Evolutionary conservation across 495 filamentous ascomycete genomes (phyloP), one percentile per base, ranked within the genome.

Genomic region (Sphaerosporella brunnea): DNA sequence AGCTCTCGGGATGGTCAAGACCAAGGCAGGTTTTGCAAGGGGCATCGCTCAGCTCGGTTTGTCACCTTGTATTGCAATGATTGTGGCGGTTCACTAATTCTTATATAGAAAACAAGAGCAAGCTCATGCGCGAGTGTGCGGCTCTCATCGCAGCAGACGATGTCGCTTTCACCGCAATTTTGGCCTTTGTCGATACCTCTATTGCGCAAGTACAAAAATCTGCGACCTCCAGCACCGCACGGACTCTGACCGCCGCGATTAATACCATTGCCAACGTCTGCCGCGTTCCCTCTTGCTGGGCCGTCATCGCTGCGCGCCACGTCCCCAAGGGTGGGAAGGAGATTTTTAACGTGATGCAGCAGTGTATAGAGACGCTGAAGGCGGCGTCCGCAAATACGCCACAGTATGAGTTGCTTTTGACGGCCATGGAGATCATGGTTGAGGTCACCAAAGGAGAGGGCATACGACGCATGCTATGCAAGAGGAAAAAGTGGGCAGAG

Each of bases 401-500:
- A 9, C 53, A 51, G 36, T 56, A 40, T 4, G 53, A 51, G 16
- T 21, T 59, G 5, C 53, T 61, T 30, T 18, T 45, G 16, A 36
- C 30, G 18, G 13, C 47, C 21, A 32, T 45, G 7, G 37, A 44
- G 4, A 48, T 50, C 8, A 42, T 55, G 48, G 48, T 28, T 20
- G 36, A 62, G 19, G 19, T 48, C 38, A 44, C 47, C 25, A 42
- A 28, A 8, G 50, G 38, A 19, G 48, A 51, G 39, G 41, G 20
- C n/a, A 45, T 46, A 13, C 47, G 55, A 8, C 36, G 40, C 36
- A 51, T 40, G 34, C 38, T 58, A 11, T 15, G 39, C 21, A 21
- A 38, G 20, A 55, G 56, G 56, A 53, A 49, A 41, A 61, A 56
- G 38, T 61, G 58, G 53, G 25, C 50, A 18, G 57, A 53, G 41